A percentile compares a stretch with the other conserved stretches of the same genome.
phyloP scores from a whole-genome alignment of 768 basidiomycete genomes.

The Suillus bovinus region DNA sequence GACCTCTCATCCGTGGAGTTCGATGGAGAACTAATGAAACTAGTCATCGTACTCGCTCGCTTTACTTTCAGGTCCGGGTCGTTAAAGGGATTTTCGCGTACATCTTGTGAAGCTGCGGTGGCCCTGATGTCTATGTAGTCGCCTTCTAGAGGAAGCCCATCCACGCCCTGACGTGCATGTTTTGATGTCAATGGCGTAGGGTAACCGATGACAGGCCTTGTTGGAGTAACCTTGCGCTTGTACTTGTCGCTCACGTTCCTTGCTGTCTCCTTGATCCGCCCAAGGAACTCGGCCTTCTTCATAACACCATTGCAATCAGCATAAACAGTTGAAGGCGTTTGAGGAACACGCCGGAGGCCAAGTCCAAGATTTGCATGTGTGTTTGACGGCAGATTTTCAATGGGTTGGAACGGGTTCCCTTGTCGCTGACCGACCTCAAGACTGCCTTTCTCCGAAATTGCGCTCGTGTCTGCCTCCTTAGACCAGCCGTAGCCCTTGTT shows the following conservation, averaged over 20 bases:
- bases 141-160: slow-evolving; percentile 30
- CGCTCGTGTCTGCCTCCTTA: slow-evolving; percentile 28
- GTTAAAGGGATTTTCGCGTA: slow-evolving; percentile 42
- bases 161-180: slow-evolving; percentile 15
- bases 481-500: slow-evolving; percentile 33
- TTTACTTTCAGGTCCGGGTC: slow-evolving; percentile 33
- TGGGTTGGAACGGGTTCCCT: slow-evolving; percentile 17
- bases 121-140: slow-evolving; percentile 35
- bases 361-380: slow-evolving; percentile 36
- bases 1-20: slow-evolving; percentile 65
- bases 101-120: slow-evolving; percentile 18
- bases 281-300: slow-evolving; percentile 70
- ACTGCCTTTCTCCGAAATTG: slow-evolving; percentile 32
- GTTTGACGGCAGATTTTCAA: slow-evolving; percentile 19
- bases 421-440: slow-evolving; percentile 25
- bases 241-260: slow-evolving; percentile 69
- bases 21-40: slow-evolving; percentile 57
- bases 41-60: slow-evolving; percentile 44
- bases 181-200: slow-evolving; percentile 45
- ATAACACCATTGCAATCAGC: slow-evolving; percentile 51
- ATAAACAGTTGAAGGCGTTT: slow-evolving; percentile 35
- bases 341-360: slow-evolving; percentile 50
- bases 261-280: slow-evolving; percentile 61
- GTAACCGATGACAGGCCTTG: slow-evolving; percentile 57
- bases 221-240: slow-evolving; percentile 36